A percentile compares a stretch with the other conserved stretches of the same genome.
Evolutionary conservation across 208 protist genomes (phyloP).

Genomic region (Leishmania major): DNA sequence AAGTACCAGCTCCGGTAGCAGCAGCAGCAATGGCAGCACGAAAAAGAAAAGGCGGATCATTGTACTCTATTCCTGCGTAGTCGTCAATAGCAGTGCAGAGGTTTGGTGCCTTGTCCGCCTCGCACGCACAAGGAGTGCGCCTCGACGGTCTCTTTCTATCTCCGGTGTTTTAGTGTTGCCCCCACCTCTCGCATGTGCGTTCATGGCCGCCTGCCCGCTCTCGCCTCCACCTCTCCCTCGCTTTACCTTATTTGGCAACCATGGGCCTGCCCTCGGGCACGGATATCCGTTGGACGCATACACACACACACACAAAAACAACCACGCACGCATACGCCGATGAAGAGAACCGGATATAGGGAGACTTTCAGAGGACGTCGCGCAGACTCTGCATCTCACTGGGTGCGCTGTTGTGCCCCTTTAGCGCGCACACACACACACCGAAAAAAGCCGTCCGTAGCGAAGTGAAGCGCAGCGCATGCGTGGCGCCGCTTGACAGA

Average conservation of each 20-base stretch:
- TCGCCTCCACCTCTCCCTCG: not conserved
- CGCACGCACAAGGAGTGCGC: not conserved
- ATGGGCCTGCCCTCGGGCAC: not conserved
- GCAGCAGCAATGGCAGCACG: not conserved
- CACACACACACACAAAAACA: not conserved
- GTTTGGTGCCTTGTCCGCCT: not conserved
- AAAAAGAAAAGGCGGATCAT: not conserved
- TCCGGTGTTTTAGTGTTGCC: not conserved
- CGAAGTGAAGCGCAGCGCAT: not conserved
- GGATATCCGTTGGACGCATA: not conserved
- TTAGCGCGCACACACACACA: not conserved
- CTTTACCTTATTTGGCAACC: too few species aligned
- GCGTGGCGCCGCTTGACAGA: not conserved
- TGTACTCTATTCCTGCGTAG: too few species aligned
- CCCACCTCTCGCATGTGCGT: not conserved
- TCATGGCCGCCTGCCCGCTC: not conserved
- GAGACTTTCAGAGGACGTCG: not conserved
- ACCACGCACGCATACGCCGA: not conserved
- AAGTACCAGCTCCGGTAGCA: not conserved
- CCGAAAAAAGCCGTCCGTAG: not conserved
- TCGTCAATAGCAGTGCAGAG: not conserved
- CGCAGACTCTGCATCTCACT: not conserved
- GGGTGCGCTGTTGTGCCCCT: too few species aligned
- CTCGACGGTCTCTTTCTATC: not conserved
- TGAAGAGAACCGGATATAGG: not conserved